phyloP scores from a whole-genome alignment of 2,329 filamentous ascomycete genomes.

The Zopfia rhizophila region DNA sequence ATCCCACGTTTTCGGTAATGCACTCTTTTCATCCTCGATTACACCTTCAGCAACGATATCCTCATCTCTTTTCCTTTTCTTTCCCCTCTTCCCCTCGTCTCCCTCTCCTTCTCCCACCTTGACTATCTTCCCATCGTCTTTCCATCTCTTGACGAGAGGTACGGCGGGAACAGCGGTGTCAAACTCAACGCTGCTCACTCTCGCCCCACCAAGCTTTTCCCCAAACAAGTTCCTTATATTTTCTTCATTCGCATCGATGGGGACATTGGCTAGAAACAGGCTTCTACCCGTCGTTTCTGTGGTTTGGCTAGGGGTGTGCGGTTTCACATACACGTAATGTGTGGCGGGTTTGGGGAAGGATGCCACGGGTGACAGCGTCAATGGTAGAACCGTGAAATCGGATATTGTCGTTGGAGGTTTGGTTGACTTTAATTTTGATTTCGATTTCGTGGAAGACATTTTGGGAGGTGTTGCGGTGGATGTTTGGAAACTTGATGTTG shows the following conservation, averaged over 20 bases:
- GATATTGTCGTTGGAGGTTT: conserved; percentile 51
- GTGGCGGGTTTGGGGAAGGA: conserved; percentile 71
- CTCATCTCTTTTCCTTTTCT: conserved; percentile 66
- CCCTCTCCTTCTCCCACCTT: conserved; percentile 32
- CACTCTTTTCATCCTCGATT: conserved; percentile 67
- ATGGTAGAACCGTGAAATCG: conserved; percentile 75
- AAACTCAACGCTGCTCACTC: conserved; percentile 82
- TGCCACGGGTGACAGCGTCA: conserved; percentile 72
- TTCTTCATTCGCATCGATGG: conserved; percentile 80
- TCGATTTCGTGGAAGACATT: conserved; percentile 32
- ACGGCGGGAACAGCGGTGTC: conserved; percentile 56
- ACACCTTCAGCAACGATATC: conserved; percentile 50
- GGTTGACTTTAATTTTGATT: conserved; percentile 27
- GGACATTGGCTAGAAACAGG: conserved; percentile 91
- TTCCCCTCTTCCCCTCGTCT: conserved; percentile 53
- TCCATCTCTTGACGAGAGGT: conserved; percentile 61
- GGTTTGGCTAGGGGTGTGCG: conserved; percentile 76
- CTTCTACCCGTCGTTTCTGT: conserved; percentile 76
- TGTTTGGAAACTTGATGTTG: conserved; percentile 12
- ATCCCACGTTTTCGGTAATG: conserved; percentile 78
- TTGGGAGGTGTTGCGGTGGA: neutral
- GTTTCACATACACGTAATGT: conserved; percentile 89
- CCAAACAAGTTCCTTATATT: conserved; percentile 82
- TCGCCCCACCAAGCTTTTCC: conserved; percentile 77
- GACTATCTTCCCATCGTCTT: no score